Base-by-base conservation (phyloP, 1,284 basidiomycete species). In the Clitocybe nebularis region DNA sequence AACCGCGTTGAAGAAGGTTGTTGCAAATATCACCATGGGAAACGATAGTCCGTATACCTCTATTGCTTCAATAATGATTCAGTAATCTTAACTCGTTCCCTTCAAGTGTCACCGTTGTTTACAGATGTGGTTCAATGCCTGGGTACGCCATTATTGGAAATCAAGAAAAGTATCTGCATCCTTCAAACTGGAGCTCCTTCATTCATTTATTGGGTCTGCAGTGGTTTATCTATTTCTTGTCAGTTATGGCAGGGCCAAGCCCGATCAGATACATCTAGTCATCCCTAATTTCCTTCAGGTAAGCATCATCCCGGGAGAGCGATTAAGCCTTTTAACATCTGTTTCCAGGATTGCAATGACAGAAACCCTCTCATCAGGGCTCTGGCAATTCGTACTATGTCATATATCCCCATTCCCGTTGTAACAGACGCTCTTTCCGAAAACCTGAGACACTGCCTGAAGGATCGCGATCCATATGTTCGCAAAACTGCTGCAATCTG, bases 11-110 rank as follows among this genome's bases (percentile, higher is more conserved):
- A 97, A 97, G 78, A 94, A 94, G 74, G 87, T 97, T 52, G 91
- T 95, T 14, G 89, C 92, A 37, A 93, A 92, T 63, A 94, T 94
- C 62, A 96, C 93, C 1, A 94, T 94, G 84, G 93, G 93, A 44
- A 93, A 93, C 58, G 92, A 94, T 63, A 90, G 91, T 88, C 64
- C 64, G 84, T 81, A 65, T 51, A 59, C 55, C 53, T 58, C 53
- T 48, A 47, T 48, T 53, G n/a, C n/a, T n/a, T 43, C 47, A 47
- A 47, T 48, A n/a, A n/a, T n/a, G n/a, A n/a, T n/a, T 45, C 54
- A 46, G 55, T 46, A 50, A 55, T 43, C 48, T 53, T 52, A 55
- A 39, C 39, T 21, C 21, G 40, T 45, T 48, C 39, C 32, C 46
- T 54, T 43, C n/a, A 56, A 98, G 90, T 99, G 95, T 96, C 93